Base-by-base conservation (phyloP, 768 basidiomycete species). In the Dioszegia crocea region DNA sequence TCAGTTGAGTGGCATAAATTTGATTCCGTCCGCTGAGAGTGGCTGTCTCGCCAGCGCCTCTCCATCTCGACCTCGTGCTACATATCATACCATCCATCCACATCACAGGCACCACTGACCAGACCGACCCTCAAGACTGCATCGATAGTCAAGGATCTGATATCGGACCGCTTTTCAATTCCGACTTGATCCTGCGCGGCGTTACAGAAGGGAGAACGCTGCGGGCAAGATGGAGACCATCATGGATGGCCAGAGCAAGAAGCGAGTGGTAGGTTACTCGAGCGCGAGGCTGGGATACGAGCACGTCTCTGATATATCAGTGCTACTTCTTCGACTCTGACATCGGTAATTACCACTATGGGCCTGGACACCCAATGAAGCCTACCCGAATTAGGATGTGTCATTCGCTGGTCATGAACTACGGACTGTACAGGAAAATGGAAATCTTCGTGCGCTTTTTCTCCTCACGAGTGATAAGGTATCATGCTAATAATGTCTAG, bases 251-350 rank as follows among this genome's bases (percentile, higher is more conserved):
- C 33, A 33, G 33, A 83, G 82, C 73, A 88, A 88, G 80, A 89
- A 91, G 79, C 86, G 91, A 58, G 91, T 94, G 53, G 91, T 92
- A 79, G 53, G 89, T 83, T 43, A 17, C 9, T 38, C 33, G 3
- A 21, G 19, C 26, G 6, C 3, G 16, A 48, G 5, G 5, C 26
- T n/a, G 4, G 26, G 10, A 30, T 17, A 10, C 27, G 6, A 30
- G 19, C 24, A 10, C 24, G 24, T 26, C 31, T 21, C 30, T 38
- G 14, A 48, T 12, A 4, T 44, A 33, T 23, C 54, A 96, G 89
- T 98, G 94, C 76, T 99, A 99, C 81, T 99, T 99, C 82, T 99
- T 93, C 80, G 94, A 99, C 79, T 94, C 92, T 30, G 94, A 99
- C 76, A 93, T 99, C 77, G 94, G 96, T 23, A 94, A 96, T 51